These are phyloP conservation scores for Alternaria rosae DNA, from an alignment of 2,329 filamentous ascomycete genomes.

Conservation along the genomic window DNA sequence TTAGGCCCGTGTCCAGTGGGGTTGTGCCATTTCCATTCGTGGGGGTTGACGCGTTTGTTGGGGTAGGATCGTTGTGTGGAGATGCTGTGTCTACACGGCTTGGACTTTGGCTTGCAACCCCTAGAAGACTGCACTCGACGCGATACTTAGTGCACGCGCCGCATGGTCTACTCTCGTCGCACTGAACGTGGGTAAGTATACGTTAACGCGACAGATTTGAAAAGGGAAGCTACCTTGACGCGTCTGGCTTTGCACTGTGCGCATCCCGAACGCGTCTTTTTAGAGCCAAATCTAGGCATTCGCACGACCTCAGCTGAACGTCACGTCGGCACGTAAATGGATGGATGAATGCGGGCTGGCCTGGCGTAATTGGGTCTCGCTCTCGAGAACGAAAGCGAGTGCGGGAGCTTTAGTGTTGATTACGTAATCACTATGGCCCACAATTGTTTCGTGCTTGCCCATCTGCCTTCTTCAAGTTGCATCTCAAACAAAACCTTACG, in stretches of 20 bases:
- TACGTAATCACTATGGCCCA: not conserved
- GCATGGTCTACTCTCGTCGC: slow-evolving; percentile 41
- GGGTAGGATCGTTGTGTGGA: slow-evolving; percentile 1
- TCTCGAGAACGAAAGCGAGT: slow-evolving; percentile 6
- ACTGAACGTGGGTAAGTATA: slow-evolving; percentile 25
- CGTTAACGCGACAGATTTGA: not conserved
- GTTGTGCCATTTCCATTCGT: slow-evolving; percentile 8
- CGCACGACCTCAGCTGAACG: not conserved
- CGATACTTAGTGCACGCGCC: slow-evolving; percentile 37
- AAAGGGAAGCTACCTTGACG: slow-evolving; percentile 31
- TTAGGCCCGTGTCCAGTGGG: not conserved
- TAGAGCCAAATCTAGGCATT: slow-evolving; percentile 15
- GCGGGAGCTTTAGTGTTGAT: not conserved
- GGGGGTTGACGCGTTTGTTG: not conserved
- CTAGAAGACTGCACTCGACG: slow-evolving; percentile 40
- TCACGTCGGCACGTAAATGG: not conserved
- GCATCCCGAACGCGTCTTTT: slow-evolving; percentile 31
- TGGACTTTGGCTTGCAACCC: not conserved
- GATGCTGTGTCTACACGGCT: not conserved
- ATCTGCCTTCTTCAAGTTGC: not conserved
- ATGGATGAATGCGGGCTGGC: not conserved
- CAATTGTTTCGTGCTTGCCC: no score
- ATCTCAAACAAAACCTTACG: not conserved
- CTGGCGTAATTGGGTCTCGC: not conserved
- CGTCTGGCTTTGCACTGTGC: slow-evolving; percentile 36